phyloP scores from a whole-genome alignment of 2,329 filamentous ascomycete species.

The Pestalotiopsis sp. region DNA sequence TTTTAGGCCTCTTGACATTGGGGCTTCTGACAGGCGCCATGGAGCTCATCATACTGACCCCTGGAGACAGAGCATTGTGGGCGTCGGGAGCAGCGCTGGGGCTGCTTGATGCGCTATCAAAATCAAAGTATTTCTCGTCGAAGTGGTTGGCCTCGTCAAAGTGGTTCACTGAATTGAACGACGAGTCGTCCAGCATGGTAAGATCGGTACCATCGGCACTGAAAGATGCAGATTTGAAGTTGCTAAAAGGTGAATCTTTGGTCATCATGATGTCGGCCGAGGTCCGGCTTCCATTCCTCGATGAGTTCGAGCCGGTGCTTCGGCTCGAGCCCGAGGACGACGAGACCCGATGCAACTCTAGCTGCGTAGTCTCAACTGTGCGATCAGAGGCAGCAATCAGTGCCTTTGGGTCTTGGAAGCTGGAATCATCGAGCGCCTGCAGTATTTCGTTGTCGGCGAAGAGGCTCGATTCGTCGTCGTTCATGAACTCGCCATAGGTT shows the following conservation, averaged over 20 bases:
- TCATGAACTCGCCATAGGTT: slow-evolving; percentile 17
- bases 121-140: slow-evolving; percentile 56
- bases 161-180: slow-evolving; percentile 21
- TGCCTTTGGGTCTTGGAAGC: slow-evolving; percentile 22
- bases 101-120: slow-evolving; percentile 61
- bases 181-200: slow-evolving; percentile 21
- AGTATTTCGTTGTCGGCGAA: slow-evolving; percentile 8
- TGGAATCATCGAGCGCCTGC: slow-evolving; percentile 12
- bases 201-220: slow-evolving; percentile 20
- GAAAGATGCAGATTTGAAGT: slow-evolving; percentile 13
- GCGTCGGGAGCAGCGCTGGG: slow-evolving; percentile 42
- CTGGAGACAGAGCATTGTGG: slow-evolving; percentile 18
- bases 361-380: slow-evolving; percentile 16
- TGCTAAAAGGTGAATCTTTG: slow-evolving; percentile 18
- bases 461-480: slow-evolving; percentile 15
- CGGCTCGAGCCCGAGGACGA: slow-evolving; percentile 32
- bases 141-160: slow-evolving; percentile 25
- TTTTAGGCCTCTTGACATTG: slow-evolving; percentile 29
- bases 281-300: slow-evolving; percentile 26
- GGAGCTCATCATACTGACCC: slow-evolving; percentile 16
- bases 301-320: slow-evolving; percentile 28
- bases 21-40: slow-evolving; percentile 21
- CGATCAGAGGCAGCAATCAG: slow-evolving; percentile 18
- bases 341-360: slow-evolving; percentile 30
- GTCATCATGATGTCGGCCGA: slow-evolving; percentile 30